Evolutionary conservation across 495 filamentous ascomycete genomes (phyloP), one percentile per base, ranked within the genome.

Genomic region (Penicillium psychrofluorescens): DNA sequence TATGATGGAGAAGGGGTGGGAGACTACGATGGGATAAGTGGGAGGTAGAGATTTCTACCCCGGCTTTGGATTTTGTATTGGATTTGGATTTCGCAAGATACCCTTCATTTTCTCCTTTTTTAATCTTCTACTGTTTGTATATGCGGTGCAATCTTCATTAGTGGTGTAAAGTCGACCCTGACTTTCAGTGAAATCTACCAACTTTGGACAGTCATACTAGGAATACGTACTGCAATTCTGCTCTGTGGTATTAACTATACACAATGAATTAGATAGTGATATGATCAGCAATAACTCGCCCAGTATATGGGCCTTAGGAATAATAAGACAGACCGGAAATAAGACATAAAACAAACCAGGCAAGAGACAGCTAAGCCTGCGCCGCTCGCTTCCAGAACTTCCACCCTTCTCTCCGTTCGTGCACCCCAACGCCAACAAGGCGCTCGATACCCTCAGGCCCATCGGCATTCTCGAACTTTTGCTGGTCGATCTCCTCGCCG

Each of bases 401-500:
- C 92, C 92, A 97, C 1, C 84, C 87, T 53, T 85, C 83, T 41
- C 83, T 71, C 45, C 84, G 86, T 15, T 83, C 79, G 31, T 80
- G 73, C 13, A 82, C 75, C 15, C 83, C 86, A 16, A 71, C 67
- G 7, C 70, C 70, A 28, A 74, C 70, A 35, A 90, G 68, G 36
- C 71, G 70, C 61, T 95, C 88, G 29, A 95, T 84, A 2, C 85
- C 86, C 43, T 88, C 82, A 41, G 82, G 79, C 1, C 86, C 90
- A 38, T 85, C 78, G 0, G 86, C 92, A 13, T 76, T 79, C 36
- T 95, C 74, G 60, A 96, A 96, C 44, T 88, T 89, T 38, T 96
- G 86, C 58, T 94, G 80, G 53, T 95, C 87, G 53, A 96, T 95
- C 63, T 94, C 88, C 64, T 90, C 84, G 31, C 86, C 86, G n/a